Conservation (phyloP, 164 flowering plant species). For the Platanus orientalis region DNA sequence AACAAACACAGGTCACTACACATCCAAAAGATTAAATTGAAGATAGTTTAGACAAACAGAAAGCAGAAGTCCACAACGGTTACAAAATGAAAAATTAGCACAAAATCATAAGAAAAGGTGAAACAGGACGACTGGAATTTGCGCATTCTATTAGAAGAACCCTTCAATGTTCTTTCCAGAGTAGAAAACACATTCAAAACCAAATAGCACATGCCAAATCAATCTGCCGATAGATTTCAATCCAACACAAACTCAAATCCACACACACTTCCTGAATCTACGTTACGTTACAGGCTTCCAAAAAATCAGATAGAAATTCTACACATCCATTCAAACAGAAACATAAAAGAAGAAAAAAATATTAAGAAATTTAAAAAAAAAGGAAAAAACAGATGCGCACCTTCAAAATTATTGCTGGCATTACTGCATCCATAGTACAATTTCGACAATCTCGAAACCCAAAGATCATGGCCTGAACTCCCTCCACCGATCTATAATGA, state of each 20-base stretch:
- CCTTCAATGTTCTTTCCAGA: no score
- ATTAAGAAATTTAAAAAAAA: neutral
- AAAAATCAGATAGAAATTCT: neutral
- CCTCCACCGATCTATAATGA: constrained; percentile 31
- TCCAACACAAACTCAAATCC: neutral
- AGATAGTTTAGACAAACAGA: neutral
- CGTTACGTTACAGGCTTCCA: neutral
- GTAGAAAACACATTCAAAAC: no score
- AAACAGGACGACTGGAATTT: no score
- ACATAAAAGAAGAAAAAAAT: neutral
- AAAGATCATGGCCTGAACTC: constrained; percentile 33
- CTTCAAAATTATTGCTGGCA: constrained; percentile 32
- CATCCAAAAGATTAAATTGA: neutral
- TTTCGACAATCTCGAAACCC: constrained; percentile 42
- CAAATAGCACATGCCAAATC: neutral
- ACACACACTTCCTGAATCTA: neutral
- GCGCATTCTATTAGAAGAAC: no score
- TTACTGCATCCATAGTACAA: constrained; percentile 53
- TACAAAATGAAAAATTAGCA: neutral
- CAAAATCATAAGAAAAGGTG: no score
- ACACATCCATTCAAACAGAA: neutral
- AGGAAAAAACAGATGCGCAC: constrained; percentile 20
- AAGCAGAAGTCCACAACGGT: neutral
- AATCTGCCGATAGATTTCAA: neutral
- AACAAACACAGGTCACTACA: neutral